These are phyloP conservation scores for Carallia pectinifolia DNA, from an alignment of 345 rosid species.

Conservation along the genomic window DNA sequence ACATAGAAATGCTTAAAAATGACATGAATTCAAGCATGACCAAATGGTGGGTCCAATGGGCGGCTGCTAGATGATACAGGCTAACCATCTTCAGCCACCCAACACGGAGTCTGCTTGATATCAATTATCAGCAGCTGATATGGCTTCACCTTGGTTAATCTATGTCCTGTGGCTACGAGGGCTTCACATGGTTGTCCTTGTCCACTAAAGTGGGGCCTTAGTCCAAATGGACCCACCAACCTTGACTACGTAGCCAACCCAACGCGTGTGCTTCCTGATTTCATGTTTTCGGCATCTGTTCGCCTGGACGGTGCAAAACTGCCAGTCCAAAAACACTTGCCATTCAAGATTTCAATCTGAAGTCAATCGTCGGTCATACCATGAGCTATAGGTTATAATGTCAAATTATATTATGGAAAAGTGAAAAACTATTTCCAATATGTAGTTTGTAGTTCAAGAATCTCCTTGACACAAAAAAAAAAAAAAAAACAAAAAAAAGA, in stretches of 20 bases:
- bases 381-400: not conserved
- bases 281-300: not conserved
- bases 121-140: not conserved
- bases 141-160: not conserved
- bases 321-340: not conserved
- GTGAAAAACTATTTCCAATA: too few species aligned
- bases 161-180: too few species aligned
- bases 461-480: too few species aligned
- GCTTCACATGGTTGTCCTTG: too few species aligned
- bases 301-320: not conserved
- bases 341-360: not conserved
- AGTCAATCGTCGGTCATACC: too few species aligned
- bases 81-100: not conserved
- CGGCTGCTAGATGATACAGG: not conserved
- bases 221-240: too few species aligned
- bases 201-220: too few species aligned
- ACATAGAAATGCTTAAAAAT: too few species aligned
- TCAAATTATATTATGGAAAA: not conserved
- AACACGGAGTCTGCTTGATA: not conserved
- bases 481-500: too few species aligned
- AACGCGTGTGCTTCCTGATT: too few species aligned
- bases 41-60: not conserved
- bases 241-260: too few species aligned
- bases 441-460: too few species aligned
- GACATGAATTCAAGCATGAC: not conserved